Conservation (phyloP, 139 green algal species). For the Chlamydomonas incerta region DNA sequence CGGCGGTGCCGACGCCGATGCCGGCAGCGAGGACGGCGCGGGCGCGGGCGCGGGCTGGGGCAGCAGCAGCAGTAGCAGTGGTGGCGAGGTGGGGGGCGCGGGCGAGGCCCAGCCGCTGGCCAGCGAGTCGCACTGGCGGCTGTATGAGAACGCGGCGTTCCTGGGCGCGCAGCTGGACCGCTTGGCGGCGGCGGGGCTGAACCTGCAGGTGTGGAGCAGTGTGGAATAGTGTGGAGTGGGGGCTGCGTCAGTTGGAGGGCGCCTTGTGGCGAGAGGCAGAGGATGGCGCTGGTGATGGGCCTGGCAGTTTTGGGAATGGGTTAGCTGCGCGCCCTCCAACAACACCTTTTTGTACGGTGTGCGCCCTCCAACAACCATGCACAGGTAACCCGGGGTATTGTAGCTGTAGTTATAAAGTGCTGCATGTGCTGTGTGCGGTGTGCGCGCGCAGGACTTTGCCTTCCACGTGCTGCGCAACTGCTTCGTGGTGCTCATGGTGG, state of each 20-base stretch:
- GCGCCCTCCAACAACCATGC: too few relatives aligned
- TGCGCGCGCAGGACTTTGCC: constrained; percentile 61
- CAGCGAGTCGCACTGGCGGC: constrained; percentile 57
- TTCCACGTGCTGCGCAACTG: constrained; percentile 62
- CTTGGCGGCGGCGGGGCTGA: constrained; percentile 39
- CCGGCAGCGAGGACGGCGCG: background rate
- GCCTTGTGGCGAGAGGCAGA: too few relatives aligned
- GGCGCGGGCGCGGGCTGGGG: too few relatives aligned
- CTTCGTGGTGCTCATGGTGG: constrained; percentile 68
- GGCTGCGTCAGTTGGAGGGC: too few relatives aligned
- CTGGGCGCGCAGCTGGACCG: constrained; percentile 41
- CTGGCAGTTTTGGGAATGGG: too few relatives aligned
- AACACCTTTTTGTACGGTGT: too few relatives aligned
- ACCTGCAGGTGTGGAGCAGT: constrained; percentile 52
- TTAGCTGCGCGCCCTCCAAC: too few relatives aligned
- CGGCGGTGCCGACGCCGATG: background rate
- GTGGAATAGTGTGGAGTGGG: too few relatives aligned
- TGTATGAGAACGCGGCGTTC: constrained; percentile 60
- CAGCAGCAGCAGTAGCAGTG: background rate
- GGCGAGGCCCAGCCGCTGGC: constrained; percentile 30
- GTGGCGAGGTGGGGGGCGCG: background rate
- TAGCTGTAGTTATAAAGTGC: too few relatives aligned
- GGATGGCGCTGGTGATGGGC: too few relatives aligned
- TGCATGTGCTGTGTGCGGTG: too few relatives aligned
- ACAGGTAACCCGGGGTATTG: too few relatives aligned